phyloP scores from a whole-genome alignment of 2,329 filamentous ascomycete genomes.

The Venturia carpophila region DNA sequence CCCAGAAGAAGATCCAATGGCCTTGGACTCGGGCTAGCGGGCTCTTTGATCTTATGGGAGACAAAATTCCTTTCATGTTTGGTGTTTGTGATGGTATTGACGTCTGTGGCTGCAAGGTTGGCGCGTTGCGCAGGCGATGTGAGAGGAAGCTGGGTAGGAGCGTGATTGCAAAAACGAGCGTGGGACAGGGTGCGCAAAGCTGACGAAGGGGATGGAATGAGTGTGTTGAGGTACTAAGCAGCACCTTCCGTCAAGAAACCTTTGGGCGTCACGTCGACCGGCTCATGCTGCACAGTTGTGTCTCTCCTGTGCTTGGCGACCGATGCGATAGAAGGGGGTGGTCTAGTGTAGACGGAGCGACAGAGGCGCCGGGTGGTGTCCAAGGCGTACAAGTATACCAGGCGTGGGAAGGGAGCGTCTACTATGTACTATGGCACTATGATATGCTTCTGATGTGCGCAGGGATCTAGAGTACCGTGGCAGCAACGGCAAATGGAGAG shows the following conservation, averaged over 20 bases:
- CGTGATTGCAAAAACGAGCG: background rate
- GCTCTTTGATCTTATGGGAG: background rate
- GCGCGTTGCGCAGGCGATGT: background rate
- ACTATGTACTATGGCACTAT: too few species aligned
- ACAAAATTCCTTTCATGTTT: conserved; percentile 2
- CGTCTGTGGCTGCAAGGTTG: background rate
- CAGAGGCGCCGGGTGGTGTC: background rate
- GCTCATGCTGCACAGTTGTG: background rate
- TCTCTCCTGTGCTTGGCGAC: background rate
- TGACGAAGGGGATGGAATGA: background rate
- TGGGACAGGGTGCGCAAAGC: background rate
- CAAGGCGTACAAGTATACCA: background rate
- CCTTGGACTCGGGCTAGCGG: background rate
- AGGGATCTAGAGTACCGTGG: background rate
- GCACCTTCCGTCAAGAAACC: background rate
- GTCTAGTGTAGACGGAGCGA: background rate
- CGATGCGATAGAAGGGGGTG: too few species aligned
- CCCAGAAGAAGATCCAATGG: conserved; percentile 9
- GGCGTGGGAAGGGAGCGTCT: background rate
- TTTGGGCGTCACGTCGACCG: background rate
- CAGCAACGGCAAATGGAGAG: background rate
- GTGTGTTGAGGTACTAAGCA: background rate
- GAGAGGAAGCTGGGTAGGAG: background rate
- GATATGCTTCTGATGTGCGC: too few species aligned
- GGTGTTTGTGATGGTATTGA: background rate